Base-by-base conservation (phyloP, 2,329 filamentous ascomycete species). In the Dryadomyces quercus-mongolicae region DNA sequence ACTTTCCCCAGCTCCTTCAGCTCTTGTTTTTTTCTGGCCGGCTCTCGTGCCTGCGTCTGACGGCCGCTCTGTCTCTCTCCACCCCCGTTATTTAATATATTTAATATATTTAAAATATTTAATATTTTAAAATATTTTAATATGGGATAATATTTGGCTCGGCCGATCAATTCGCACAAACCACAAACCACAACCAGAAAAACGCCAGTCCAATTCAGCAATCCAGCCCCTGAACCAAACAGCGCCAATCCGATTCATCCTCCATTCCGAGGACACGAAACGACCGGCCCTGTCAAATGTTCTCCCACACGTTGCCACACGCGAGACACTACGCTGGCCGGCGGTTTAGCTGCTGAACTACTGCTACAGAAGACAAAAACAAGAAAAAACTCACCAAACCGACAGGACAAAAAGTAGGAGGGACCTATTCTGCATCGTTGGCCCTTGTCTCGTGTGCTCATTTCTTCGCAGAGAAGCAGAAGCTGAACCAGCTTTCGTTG, bases 21-120 rank as follows among this genome's bases (percentile, higher is more conserved):
- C 25, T 31, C 25, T 31, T 31, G 25, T 31, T 31, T 31, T 31
- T 8, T 31, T 4, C 4, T 31, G 25, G 25, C 25, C 16, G 10
- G n/a, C n/a, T n/a, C n/a, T 22, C 21, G 38, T 52, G 38, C 50
- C 43, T 52, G 49, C 20, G 38, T 20, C 50, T 52, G 40, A n/a
- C n/a, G n/a, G n/a, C n/a, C n/a, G n/a, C 21, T 34, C 18, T 31
- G 21, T 34, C 50, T 45, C n/a, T 21, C 22, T 52, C 38, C 38
- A 13, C 34, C 49, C 49, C 49, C 49, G 49, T 49, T 49, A 51
- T 51, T 51, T 31, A 31, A 31, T 31, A 31, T 31, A 5, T 31
- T 31, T 31, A 31, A 31, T 31, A 31, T 31, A 5, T 31, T 31
- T 31, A 31, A 31, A n/a, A n/a, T n/a, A n/a, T n/a, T 31, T 31